phyloP scores from a whole-genome alignment of 176 grass and related monocot genomes.

The Calamus simplicifolius region DNA sequence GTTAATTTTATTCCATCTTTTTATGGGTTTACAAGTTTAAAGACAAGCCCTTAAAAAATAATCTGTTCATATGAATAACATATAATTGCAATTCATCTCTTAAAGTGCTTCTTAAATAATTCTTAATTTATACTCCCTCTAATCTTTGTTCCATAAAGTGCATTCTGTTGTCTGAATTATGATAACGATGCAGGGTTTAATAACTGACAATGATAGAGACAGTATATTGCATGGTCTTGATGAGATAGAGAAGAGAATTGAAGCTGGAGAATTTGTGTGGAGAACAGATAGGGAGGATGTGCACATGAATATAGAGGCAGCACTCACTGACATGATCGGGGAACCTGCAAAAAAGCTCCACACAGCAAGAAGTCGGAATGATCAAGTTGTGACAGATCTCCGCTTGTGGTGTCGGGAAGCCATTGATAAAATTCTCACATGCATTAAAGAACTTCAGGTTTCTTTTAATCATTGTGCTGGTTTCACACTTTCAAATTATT shows the following conservation, averaged over 20 bases:
- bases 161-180: neutral
- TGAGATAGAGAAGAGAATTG: conserved; percentile 73
- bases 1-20: too few species aligned
- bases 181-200: conserved; percentile 55
- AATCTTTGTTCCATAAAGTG: too few species aligned
- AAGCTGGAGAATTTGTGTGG: conserved; percentile 88
- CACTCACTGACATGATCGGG: conserved; percentile 79
- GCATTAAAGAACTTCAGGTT: conserved; percentile 86
- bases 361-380: conserved; percentile 92
- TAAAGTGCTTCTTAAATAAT: too few species aligned
- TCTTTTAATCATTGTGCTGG: neutral
- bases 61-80: too few species aligned
- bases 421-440: conserved; percentile 81
- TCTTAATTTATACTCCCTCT: too few species aligned
- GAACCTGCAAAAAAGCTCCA: conserved; percentile 96
- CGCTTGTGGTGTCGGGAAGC: conserved; percentile 94
- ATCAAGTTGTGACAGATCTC: conserved; percentile 89
- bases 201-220: conserved; percentile 66
- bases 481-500: too few species aligned
- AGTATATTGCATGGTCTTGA: conserved; percentile 75
- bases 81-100: too few species aligned
- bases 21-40: too few species aligned
- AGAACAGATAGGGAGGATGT: conserved; percentile 81
- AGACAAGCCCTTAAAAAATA: too few species aligned
- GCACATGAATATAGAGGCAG: conserved; percentile 98